These are phyloP conservation scores for Atalantia buxifolia DNA, from an alignment of 345 rosid species.

Conservation along the genomic window DNA sequence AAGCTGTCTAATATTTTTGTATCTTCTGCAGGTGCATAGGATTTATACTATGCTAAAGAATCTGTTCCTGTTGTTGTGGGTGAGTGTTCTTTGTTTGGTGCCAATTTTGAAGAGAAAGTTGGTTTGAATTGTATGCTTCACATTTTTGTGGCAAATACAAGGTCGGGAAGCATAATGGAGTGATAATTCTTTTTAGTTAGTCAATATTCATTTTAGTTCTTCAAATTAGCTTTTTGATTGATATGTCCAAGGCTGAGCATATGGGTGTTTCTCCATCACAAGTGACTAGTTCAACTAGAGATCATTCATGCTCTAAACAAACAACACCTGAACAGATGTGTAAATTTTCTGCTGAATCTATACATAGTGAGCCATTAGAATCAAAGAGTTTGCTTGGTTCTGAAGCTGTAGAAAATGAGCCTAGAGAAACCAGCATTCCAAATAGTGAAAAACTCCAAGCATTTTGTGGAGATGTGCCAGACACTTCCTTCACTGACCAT, in stretches of 20 bases:
- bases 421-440: conserved; percentile 6
- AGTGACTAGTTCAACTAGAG: conserved; percentile 8
- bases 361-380: conserved; percentile 10
- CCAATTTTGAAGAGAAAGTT: conserved; percentile 5
- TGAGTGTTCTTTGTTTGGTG: neutral
- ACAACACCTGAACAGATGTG: conserved; percentile 2
- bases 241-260: conserved; percentile 23
- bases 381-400: conserved; percentile 4
- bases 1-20: neutral
- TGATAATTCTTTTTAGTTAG: neutral
- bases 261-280: conserved; percentile 23
- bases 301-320: conserved; percentile 11
- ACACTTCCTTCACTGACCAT: conserved; percentile 7
- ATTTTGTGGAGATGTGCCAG: conserved; percentile 20
- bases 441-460: conserved; percentile 1
- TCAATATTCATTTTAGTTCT: conserved; percentile 1
- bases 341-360: conserved; percentile 14
- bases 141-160: neutral
- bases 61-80: neutral
- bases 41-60: neutral
- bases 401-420: conserved; percentile 13
- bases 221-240: conserved; percentile 5
- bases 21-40: conserved; percentile 5
- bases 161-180: neutral
- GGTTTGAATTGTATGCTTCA: neutral